These are phyloP conservation scores for Backusella macrospora DNA, from an alignment of 192 early-diverging fungal species.

Conservation along the genomic window DNA sequence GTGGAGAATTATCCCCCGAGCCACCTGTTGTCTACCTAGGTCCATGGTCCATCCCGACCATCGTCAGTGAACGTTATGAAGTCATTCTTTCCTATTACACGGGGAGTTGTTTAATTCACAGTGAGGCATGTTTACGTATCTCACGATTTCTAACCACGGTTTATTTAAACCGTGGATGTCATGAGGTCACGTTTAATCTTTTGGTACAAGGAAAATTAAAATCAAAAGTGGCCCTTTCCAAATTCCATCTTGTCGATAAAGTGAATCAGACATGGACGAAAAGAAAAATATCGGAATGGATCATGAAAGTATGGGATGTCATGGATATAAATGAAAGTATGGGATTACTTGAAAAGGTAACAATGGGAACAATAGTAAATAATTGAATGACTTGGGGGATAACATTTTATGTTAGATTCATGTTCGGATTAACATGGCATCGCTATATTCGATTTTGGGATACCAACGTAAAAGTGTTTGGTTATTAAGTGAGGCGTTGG, in stretches of 20 bases:
- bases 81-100: conserved; percentile 66
- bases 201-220: conserved; percentile 37
- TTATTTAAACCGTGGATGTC: conserved; percentile 38
- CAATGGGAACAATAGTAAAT: too few species aligned
- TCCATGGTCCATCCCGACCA: conserved; percentile 39
- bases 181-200: conserved; percentile 34
- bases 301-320: conserved; percentile 50
- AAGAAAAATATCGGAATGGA: conserved; percentile 58
- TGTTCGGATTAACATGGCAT: conserved; percentile 17
- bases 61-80: conserved; percentile 71
- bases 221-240: neutral
- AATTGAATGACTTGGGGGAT: too few species aligned
- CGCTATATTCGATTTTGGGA: conserved; percentile 23
- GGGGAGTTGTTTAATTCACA: conserved; percentile 59
- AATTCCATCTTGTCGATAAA: neutral
- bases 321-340: conserved; percentile 47
- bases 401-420: too few species aligned
- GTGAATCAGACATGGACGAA: neutral
- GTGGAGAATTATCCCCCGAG: neutral
- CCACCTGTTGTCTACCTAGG: neutral
- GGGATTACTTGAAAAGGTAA: conserved; percentile 57
- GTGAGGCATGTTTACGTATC: conserved; percentile 66
- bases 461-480: conserved; percentile 34
- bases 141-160: conserved; percentile 61
- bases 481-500: conserved; percentile 25